A percentile compares a stretch with the other conserved stretches of the same genome.
phyloP scores from a whole-genome alignment of 306 rosid genomes.

The Lathyrus aphaca region DNA sequence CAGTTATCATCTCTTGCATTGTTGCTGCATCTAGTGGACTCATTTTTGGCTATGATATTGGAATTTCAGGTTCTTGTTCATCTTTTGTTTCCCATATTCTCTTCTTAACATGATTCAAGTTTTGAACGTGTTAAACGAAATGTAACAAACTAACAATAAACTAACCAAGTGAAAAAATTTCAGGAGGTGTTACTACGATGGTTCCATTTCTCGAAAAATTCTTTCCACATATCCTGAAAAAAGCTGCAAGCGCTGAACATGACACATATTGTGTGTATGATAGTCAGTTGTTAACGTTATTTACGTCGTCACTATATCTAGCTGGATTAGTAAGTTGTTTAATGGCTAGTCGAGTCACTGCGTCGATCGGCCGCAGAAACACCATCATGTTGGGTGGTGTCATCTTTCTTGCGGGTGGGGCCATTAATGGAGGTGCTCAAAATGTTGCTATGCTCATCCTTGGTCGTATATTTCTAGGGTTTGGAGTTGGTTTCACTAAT shows the following conservation, averaged over 20 bases:
- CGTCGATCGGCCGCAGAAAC: constrained; percentile 50
- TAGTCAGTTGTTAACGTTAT: constrained; percentile 61
- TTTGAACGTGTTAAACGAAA: neutral
- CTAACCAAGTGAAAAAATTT: neutral
- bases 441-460: constrained; percentile 64
- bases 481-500: constrained; percentile 73
- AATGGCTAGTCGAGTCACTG: constrained; percentile 57
- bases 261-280: constrained; percentile 68
- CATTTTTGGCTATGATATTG: constrained; percentile 66
- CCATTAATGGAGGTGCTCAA: constrained; percentile 64
- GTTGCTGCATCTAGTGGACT: constrained; percentile 70
- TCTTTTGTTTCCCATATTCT: neutral
- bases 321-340: constrained; percentile 58
- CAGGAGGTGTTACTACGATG: constrained; percentile 79
- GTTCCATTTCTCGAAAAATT: constrained; percentile 55
- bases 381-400: constrained; percentile 65
- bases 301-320: constrained; percentile 67
- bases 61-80: constrained; percentile 53
- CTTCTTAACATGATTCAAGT: neutral
- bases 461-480: constrained; percentile 72
- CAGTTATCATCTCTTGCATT: constrained; percentile 57
- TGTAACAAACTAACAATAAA: neutral
- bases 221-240: constrained; percentile 58
- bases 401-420: constrained; percentile 60
- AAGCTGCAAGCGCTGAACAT: constrained; percentile 39